Evolutionary conservation across 208 protist genomes (phyloP), one percentile per base, ranked within the genome.

Genomic region (Porcisia hertigi): DNA sequence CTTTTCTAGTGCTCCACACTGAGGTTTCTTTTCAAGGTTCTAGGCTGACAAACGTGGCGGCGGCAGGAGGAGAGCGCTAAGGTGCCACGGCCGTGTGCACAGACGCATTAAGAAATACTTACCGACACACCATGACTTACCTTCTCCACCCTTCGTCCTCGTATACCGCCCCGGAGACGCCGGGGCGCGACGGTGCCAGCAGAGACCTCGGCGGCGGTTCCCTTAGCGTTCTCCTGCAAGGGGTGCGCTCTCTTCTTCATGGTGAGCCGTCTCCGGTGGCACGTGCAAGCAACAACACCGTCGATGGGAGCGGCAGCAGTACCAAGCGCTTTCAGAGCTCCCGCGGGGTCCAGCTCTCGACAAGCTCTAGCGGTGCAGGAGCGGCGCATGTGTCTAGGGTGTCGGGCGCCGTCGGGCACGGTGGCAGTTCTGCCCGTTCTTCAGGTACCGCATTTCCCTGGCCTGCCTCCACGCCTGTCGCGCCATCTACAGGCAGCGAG

Each of bases 171-270:
- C 3, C 43, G 52, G 39, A 67, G 9, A 8, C 62, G 16, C 25
- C 49, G 11, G 49, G 9, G n/a, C 45, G 47, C 9, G 25, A 45
- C 39, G 60, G 9, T 45, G 30, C 18, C 30, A 45, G 14, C 2
- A 11, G 52, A n/a, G 41, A 14, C 14, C 20, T 34, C 6, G 57
- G 55, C 11, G 71, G 7, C 14, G 59, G 80, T 4, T 60, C 75
- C n/a, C 16, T 77, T 16, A 54, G 52, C 3, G 30, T 58, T 65
- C 1, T 65, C 23, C 23, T 75, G 39, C 57, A 41, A 20, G 30
- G 58, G 1, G 76, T 79, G 20, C 70, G 47, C 59, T 76, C 76
- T n/a, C 43, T 85, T n/a, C 69, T 85, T 5, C 81, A 79, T 67
- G 66, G 71, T 9, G 71, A 34, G 25, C 54, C 65, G 3, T 18